Evolutionary conservation across 75 land plant genomes (phyloP).

Genomic region (Chamaecyparis obtusa): DNA sequence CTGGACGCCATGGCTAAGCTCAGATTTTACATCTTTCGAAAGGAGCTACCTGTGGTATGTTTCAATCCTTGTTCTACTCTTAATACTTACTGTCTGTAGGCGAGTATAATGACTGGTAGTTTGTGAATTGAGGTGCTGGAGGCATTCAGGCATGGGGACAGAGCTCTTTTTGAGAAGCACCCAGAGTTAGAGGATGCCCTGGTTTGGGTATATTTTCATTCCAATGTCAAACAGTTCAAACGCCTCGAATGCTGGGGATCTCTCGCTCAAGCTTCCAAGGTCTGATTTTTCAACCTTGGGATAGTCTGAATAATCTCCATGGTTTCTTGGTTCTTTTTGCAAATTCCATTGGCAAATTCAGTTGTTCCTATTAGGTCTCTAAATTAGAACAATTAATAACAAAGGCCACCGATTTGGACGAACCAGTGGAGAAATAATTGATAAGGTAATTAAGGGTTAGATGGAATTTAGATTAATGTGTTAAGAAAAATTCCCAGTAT

Average conservation of each 20-base stretch:
- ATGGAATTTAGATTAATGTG: too few species aligned
- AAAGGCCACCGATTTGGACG: too few species aligned
- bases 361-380: background rate
- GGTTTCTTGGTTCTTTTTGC: background rate
- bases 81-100: background rate
- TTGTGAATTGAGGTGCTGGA: slow-evolving; percentile 49
- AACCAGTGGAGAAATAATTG: too few species aligned
- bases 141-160: slow-evolving; percentile 77
- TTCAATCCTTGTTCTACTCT: background rate
- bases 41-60: slow-evolving; percentile 81
- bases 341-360: too few species aligned
- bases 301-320: background rate
- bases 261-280: slow-evolving; percentile 51
- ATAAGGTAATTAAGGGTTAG: too few species aligned
- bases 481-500: too few species aligned
- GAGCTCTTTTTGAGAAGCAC: slow-evolving; percentile 31
- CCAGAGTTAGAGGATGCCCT: slow-evolving; percentile 71
- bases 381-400: background rate
- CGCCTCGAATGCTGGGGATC: slow-evolving; percentile 91
- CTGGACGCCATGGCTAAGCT: slow-evolving; percentile 57
- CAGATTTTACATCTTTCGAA: slow-evolving; percentile 76
- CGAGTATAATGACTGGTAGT: background rate
- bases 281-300: background rate
- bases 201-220: slow-evolving; percentile 95
- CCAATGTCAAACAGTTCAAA: slow-evolving; percentile 75